Evolutionary conservation across 73 alveolate genomes (phyloP).

Genomic region (Stentor roeselii): DNA sequence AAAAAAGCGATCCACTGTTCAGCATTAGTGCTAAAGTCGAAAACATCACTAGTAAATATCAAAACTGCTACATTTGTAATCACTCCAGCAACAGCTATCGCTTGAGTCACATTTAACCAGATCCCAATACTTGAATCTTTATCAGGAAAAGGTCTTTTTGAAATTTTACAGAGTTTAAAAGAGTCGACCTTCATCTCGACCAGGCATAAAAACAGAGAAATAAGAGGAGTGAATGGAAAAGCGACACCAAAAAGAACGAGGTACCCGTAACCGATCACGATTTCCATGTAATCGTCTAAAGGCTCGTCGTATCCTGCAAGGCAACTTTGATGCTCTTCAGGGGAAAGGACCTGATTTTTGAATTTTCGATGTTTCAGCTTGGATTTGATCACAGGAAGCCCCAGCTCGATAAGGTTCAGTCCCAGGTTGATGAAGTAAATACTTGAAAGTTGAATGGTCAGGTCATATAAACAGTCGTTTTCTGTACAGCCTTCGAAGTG

Average conservation of each 20-base stretch:
- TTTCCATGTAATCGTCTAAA: conserved; percentile 27
- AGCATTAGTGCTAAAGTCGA: background rate
- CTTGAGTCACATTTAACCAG: conserved; percentile 5
- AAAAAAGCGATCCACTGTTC: conserved; percentile 3
- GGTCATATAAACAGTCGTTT: conserved; percentile 18
- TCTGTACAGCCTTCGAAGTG: background rate
- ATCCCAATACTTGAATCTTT: background rate
- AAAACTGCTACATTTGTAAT: conserved; percentile 13
- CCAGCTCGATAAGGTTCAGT: conserved; percentile 27
- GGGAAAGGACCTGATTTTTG: background rate
- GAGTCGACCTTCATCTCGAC: conserved; percentile 25
- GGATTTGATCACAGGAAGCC: conserved; percentile 7
- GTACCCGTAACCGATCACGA: conserved; percentile 22
- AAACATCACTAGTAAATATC: conserved; percentile 10
- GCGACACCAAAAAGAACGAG: conserved; percentile 29
- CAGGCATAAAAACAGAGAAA: background rate
- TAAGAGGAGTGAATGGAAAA: conserved; percentile 16
- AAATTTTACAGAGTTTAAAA: background rate
- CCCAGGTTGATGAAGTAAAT: background rate
- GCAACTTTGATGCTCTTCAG: background rate
- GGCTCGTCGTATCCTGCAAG: background rate
- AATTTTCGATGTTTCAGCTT: background rate
- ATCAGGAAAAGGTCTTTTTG: conserved; percentile 30
- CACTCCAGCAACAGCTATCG: conserved; percentile 2
- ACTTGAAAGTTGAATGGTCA: background rate